Conservation (phyloP, 768 basidiomycete genomes). For the Termitomyces sp. region DNA sequence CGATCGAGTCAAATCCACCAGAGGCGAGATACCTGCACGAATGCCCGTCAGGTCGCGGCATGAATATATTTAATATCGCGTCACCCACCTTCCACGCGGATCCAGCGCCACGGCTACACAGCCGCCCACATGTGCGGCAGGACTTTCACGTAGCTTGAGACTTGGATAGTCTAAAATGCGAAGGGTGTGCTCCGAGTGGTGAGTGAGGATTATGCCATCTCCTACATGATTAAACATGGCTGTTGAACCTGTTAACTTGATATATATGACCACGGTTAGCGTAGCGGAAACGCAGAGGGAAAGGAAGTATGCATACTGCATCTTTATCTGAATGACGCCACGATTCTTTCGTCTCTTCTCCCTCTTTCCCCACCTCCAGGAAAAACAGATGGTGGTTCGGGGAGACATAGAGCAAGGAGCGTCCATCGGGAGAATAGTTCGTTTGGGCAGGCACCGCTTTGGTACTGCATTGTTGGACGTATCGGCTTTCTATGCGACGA, state of each 20-base stretch:
- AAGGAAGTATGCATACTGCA: conserved; percentile 31
- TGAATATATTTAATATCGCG: not conserved
- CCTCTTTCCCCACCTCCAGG: conserved; percentile 54
- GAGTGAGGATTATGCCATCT: conserved; percentile 67
- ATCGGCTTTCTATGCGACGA: conserved; percentile 52
- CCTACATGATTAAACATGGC: conserved; percentile 77
- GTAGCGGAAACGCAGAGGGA: not conserved
- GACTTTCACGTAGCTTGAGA: conserved; percentile 54
- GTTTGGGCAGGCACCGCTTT: conserved; percentile 66
- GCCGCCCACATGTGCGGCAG: conserved; percentile 79
- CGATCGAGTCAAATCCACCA: conserved; percentile 79
- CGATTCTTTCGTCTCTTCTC: conserved; percentile 47
- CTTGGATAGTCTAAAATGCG: conserved; percentile 72
- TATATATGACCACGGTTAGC: conserved; percentile 3
- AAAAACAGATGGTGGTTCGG: conserved; percentile 60
- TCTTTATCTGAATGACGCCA: conserved; percentile 52
- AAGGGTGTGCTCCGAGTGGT: conserved; percentile 61
- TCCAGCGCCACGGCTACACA: conserved; percentile 75
- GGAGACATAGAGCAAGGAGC: conserved; percentile 61
- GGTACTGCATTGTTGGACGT: conserved; percentile 55
- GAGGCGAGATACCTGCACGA: conserved; percentile 68
- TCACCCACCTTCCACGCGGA: conserved; percentile 66
- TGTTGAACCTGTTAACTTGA: conserved; percentile 55
- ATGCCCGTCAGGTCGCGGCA: conserved; percentile 4
- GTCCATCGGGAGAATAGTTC: conserved; percentile 72